These are phyloP conservation scores for Allium sativum DNA, from an alignment of 106 monocot species.

Conservation along the genomic window DNA sequence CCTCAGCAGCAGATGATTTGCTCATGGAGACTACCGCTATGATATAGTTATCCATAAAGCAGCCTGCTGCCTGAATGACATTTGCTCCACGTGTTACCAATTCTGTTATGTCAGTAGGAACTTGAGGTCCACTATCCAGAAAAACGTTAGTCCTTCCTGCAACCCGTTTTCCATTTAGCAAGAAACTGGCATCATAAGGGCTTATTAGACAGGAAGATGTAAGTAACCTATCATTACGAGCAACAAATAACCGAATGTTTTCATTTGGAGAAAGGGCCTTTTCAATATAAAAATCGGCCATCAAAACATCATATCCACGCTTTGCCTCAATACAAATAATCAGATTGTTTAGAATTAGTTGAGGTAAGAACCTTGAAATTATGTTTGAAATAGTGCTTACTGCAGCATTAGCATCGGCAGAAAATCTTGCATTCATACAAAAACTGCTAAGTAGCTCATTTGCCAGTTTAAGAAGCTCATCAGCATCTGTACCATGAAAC, in stretches of 20 bases:
- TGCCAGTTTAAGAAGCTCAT: slow-evolving; percentile 9
- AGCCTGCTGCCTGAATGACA: slow-evolving; percentile 74
- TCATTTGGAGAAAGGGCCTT: slow-evolving; percentile 15
- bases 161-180: slow-evolving; percentile 86
- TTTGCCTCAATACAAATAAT: slow-evolving; percentile 10
- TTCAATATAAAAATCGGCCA: slow-evolving; percentile 29
- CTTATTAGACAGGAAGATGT: too few species aligned
- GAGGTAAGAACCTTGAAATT: neutral
- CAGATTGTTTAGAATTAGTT: neutral
- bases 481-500: slow-evolving; percentile 4
- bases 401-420: neutral
- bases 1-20: slow-evolving; percentile 6
- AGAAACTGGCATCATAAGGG: too few species aligned
- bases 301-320: slow-evolving; percentile 38
- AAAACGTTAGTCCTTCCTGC: slow-evolving; percentile 57
- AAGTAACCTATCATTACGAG: too few species aligned
- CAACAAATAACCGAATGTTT: too few species aligned
- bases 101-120: slow-evolving; percentile 85
- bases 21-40: slow-evolving; percentile 51
- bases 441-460: slow-evolving; percentile 8
- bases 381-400: slow-evolving; percentile 3
- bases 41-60: slow-evolving; percentile 70
- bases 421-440: neutral
- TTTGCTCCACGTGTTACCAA: slow-evolving; percentile 86
- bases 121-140: slow-evolving; percentile 83